Percentiles rank a stretch among this genome's conserved stretches.
Evolutionary conservation across 257 asterid species (phyloP).

Genomic region (Knoxia roxburghii): DNA sequence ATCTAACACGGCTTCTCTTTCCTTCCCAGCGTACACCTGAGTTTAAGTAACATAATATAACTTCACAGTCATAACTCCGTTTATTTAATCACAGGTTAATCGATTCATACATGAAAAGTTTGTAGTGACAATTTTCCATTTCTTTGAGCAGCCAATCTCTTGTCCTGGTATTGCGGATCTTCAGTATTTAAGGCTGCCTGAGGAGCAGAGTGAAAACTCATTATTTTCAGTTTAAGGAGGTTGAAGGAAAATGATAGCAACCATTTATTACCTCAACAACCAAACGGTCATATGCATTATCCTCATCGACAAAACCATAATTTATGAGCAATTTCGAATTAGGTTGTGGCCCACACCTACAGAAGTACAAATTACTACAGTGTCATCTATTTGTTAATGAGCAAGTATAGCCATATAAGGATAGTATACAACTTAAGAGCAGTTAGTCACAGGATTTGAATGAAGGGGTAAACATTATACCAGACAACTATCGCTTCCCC

Average conservation of each 20-base stretch:
- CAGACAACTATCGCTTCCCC: constrained; percentile 93
- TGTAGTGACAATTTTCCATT: constrained; percentile 86
- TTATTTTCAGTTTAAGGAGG: constrained; percentile 17
- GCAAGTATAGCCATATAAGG: background rate
- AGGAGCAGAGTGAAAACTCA: constrained; percentile 1
- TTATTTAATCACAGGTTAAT: constrained; percentile 1
- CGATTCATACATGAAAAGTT: constrained; percentile 56
- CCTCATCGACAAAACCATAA: constrained; percentile 98
- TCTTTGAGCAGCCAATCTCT: constrained; percentile 97
- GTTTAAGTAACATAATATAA: constrained; percentile 12
- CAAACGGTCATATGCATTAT: constrained; percentile 77
- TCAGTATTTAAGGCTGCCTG: constrained; percentile 91
- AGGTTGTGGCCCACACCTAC: constrained; percentile 98
- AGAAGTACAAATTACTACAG: constrained; percentile 13
- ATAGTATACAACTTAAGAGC: background rate
- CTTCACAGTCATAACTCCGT: constrained; percentile 5
- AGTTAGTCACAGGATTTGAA: background rate
- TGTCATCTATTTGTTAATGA: background rate
- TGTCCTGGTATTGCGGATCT: constrained; percentile 98
- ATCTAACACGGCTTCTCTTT: constrained; percentile 82
- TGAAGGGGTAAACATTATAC: constrained; percentile 29
- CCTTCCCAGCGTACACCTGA: constrained; percentile 81
- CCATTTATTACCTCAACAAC: constrained; percentile 56
- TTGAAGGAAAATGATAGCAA: constrained; percentile 18
- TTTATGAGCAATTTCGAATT: constrained; percentile 86